Evolutionary conservation across 2,329 filamentous ascomycete species (phyloP), one percentile per base, ranked within the genome.

Genomic region (Claviceps capensis): DNA sequence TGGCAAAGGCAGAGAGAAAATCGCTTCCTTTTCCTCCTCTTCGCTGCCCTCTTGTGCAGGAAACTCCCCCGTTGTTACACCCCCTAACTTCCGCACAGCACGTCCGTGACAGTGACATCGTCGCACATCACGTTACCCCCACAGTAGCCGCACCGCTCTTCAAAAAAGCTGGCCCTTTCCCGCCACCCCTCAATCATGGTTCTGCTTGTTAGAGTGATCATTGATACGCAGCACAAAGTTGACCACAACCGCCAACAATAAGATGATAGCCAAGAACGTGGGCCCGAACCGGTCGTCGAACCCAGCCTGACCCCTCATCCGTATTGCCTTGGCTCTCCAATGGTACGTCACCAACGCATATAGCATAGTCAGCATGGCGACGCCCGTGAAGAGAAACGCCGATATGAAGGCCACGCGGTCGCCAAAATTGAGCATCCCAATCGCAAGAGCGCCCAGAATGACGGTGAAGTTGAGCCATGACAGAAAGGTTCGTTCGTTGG

Each of bases 391-490:
- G 50, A 96, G 76, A 50, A 88, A 90, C 52, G 93, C 89, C 55
- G 85, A 91, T 69, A 97, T 95, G 67, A 93, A 93, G 62, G 91
- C 91, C 52, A 95, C 82, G 58, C 83, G 83, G 71, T 98, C 93
- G 66, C 93, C 93, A 63, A 98, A 98, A 76, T 98, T 98, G 63
- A 98, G 83, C 66, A 98, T 89, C 61, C 93, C 93, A 61, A 98
- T 88, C 59, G 93, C 91, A 49, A 98, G 83, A 57, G 93, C 93
- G 64, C 93, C 93, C 56, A 98, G 86, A 70, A 98, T 91, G 65
- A 98, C 90, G 68, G 90, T 95, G 77, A 97, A 97, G 79, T 98
- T 98, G 65, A 98, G 87, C 93, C 93, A 98, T 71, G 89, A 95
- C 64, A 98, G 83, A 69, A 98, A 98, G 57, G 93, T 98, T 57